Evolutionary conservation across 1,284 basidiomycete species (phyloP).

Genomic region (Rhodofomes roseus): DNA sequence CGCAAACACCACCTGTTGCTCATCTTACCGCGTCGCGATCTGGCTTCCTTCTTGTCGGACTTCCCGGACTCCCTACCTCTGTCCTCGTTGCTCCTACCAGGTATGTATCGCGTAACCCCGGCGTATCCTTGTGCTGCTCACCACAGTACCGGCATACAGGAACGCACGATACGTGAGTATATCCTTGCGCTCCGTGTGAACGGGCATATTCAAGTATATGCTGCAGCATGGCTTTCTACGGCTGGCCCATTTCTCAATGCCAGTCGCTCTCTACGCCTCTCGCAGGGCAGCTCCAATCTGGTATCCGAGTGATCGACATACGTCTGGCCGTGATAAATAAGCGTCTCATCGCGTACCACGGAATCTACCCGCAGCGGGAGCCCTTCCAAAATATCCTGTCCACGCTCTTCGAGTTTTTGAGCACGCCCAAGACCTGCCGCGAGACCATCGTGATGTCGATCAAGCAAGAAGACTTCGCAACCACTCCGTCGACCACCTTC

Average conservation of each 20-base stretch:
- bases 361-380: slow-evolving; percentile 64
- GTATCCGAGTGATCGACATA: slow-evolving; percentile 80
- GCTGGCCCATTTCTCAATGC: slow-evolving; percentile 78
- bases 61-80: slow-evolving; percentile 65
- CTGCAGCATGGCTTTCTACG: slow-evolving; percentile 70
- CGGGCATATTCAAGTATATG: not conserved
- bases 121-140: not conserved
- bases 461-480: slow-evolving; percentile 75
- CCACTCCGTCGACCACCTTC: slow-evolving; percentile 48
- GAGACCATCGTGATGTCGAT: slow-evolving; percentile 83
- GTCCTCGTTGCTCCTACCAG: slow-evolving; percentile 72
- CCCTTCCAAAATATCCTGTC: slow-evolving; percentile 63
- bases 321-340: slow-evolving; percentile 68
- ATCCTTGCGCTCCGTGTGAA: not conserved
- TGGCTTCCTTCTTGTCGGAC: slow-evolving; percentile 59
- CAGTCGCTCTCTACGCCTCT: slow-evolving; percentile 55
- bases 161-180: slow-evolving; percentile 67
- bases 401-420: slow-evolving; percentile 63
- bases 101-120: slow-evolving; percentile 32
- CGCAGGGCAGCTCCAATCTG: slow-evolving; percentile 54
- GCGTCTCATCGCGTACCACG: slow-evolving; percentile 76
- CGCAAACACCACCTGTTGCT: slow-evolving; percentile 39
- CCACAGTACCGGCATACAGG: slow-evolving; percentile 31
- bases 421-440: slow-evolving; percentile 45
- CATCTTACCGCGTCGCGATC: slow-evolving; percentile 53